Evolutionary conservation across 176 grass and related monocot species (phyloP), one percentile per base, ranked within the genome.

Genomic region (Typha latifolia): DNA sequence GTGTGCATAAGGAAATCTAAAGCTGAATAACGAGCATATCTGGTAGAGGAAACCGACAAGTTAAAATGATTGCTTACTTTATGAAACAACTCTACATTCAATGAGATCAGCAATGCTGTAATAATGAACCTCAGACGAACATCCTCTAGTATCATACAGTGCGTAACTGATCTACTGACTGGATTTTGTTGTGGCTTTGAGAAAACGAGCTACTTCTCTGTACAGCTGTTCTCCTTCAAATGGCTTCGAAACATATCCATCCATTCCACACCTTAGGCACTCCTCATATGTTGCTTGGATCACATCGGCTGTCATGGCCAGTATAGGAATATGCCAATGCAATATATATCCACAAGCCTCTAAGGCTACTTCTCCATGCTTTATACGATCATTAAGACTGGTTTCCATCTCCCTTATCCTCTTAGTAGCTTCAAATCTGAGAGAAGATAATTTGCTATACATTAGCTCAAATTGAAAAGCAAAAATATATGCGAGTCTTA

Each of bases 191-290:
- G 53, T 59, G 53, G 20, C n/a, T 82, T 87, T 79, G 86, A 87
- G 90, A 85, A 93, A 99, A 4, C 86, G 84, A 73, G 86, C 80
- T 56, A 99, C 89, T 93, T 99, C 95, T 81, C 95, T 90, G 80
- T 94, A 99, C 81, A 99, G 65, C 56, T 99, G 95, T 47, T 99
- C 89, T 32, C 95, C 95, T 87, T 99, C 95, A 50, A 99, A 99
- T 69, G 95, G 95, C 70, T 99, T 99, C 31, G 84, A 93, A 24
- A 99, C 95, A 69, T 99, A 99, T 43, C 95, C 95, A 81, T 99
- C 95, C 89, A 99, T 99, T 79, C 75, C 89, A 37, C 53, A 78
- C 74, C 66, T 87, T 48, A 99, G 69, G 77, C 95, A 94, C 14
- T 94, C 20, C 80, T 99, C 95, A 16, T 90, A 70, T 74, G 95